A percentile compares a stretch with the other conserved stretches of the same genome.
These are phyloP conservation scores for Xerocomus brunneocitrinus DNA, from an alignment of 768 basidiomycete species.

Conservation along the genomic window DNA sequence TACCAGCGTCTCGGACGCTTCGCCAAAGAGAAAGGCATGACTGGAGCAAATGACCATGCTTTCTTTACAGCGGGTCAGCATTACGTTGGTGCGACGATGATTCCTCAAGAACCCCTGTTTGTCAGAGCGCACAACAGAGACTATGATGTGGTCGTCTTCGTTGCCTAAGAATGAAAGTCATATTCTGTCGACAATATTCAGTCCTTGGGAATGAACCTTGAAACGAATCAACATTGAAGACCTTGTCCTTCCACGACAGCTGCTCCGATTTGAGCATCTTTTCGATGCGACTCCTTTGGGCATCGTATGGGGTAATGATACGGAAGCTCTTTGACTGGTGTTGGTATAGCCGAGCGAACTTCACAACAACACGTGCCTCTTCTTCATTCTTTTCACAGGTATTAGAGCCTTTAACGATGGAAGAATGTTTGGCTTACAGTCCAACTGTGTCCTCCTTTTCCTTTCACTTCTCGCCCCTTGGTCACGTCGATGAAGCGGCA, in stretches of 20 bases:
- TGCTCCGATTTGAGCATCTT: slow-evolving; percentile 40
- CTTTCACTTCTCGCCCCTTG: slow-evolving; percentile 27
- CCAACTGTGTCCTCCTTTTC: slow-evolving; percentile 32
- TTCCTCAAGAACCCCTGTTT: slow-evolving; percentile 62
- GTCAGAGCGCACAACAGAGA: slow-evolving; percentile 61
- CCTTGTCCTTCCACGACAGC: slow-evolving; percentile 57
- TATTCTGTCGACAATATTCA: background rate
- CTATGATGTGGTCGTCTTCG: slow-evolving; percentile 70
- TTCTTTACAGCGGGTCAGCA: slow-evolving; percentile 72
- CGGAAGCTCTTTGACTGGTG: slow-evolving; percentile 49
- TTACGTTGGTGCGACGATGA: slow-evolving; percentile 71
- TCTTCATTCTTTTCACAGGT: slow-evolving; percentile 46
- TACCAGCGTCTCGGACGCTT: slow-evolving; percentile 20
- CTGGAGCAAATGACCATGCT: slow-evolving; percentile 72
- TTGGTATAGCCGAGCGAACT: slow-evolving; percentile 50
- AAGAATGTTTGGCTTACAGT: slow-evolving; percentile 16
- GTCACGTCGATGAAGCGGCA: slow-evolving; percentile 39
- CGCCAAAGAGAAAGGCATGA: slow-evolving; percentile 23
- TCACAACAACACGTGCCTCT: slow-evolving; percentile 51
- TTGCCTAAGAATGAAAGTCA: slow-evolving; percentile 50
- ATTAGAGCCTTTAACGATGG: background rate
- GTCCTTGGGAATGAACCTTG: slow-evolving; percentile 50
- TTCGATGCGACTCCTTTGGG: slow-evolving; percentile 60
- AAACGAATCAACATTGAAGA: slow-evolving; percentile 76
- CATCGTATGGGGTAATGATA: slow-evolving; percentile 79